These are phyloP conservation scores for Saccharomycodes ludwigii DNA, from an alignment of 805 yeast genomes.

Conservation along the genomic window DNA sequence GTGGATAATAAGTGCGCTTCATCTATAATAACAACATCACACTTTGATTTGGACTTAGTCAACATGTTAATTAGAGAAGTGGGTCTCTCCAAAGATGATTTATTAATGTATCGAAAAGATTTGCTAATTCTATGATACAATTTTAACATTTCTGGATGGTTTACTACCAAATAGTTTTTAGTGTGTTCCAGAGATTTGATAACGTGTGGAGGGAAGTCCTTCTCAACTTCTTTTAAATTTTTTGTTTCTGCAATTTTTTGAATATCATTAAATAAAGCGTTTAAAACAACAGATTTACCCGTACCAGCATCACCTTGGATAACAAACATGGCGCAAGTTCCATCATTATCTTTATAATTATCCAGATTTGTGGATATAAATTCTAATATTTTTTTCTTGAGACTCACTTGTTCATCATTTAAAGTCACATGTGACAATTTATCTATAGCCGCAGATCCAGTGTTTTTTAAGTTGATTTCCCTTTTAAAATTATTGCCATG, in stretches of 20 bases:
- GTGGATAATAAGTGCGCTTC: constrained; percentile 35
- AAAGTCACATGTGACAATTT: constrained; percentile 25
- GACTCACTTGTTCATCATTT: constrained; percentile 25
- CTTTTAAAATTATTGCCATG: too few species aligned
- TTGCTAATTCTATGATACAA: constrained; percentile 28
- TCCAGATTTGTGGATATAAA: constrained; percentile 20
- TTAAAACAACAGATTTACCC: constrained; percentile 33
- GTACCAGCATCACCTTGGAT: constrained; percentile 40
- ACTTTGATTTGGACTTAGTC: constrained; percentile 16
- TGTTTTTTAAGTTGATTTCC: too few species aligned
- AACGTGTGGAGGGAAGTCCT: too few species aligned
- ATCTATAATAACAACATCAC: constrained; percentile 31
- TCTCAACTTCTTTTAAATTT: constrained; percentile 9
- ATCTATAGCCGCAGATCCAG: constrained; percentile 22
- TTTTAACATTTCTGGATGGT: constrained; percentile 38
- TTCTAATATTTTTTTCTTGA: constrained; percentile 20
- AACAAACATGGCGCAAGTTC: constrained; percentile 27
- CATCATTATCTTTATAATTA: constrained; percentile 6
- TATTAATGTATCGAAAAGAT: constrained; percentile 26
- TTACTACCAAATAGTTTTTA: constrained; percentile 29
- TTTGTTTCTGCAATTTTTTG: constrained; percentile 20
- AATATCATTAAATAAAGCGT: constrained; percentile 30
- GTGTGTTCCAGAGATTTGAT: constrained; percentile 20
- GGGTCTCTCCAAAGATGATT: constrained; percentile 32
- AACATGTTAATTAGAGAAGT: constrained; percentile 30